Base-by-base conservation (phyloP, 2,329 filamentous ascomycete species). In the Aspergillus thermomutatus region DNA sequence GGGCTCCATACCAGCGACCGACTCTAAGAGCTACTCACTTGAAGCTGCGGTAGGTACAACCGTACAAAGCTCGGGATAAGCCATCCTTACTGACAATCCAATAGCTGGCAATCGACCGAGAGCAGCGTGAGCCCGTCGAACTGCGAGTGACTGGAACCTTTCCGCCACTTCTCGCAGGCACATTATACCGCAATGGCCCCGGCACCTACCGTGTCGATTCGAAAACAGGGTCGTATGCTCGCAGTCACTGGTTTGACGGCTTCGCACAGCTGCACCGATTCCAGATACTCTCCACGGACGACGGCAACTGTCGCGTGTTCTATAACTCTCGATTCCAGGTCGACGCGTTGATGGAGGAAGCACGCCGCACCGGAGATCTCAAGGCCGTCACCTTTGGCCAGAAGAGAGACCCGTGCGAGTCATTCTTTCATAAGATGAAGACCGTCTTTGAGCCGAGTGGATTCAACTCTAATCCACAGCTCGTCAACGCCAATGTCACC, bases 241-340 rank as follows among this genome's bases (percentile, higher is more conserved):
- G 86, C 27, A 83, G 80, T 3, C 89, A 92, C 70, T 92, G 90
- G 89, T 93, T 93, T 63, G 90, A 93, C 66, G 87, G 87, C 4
- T 84, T 91, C 31, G 34, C 53, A 82, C 83, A 0, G 83, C 88
- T 50, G 81, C 88, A 92, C 72, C 84, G 83, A 26, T 92, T 92
- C 67, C 80, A 89, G 55, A 87, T 92, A 31, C 67, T 83, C 4
- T 6, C 66, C 80, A 0, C 60, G 73, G 4, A 63, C 67, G 0
- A 55, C 70, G 21, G 69, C 54, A 37, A 68, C 64, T 61, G 68
- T 8, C 72, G 75, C 41, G 87, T 91, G 4, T 75, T 80, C 27
- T 92, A 92, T 68, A 86, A 85, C 3, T 92, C 89, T 1, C 80
- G 87, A 7, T 78, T 84, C 17, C 87, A 88, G 56, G 82, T 83